Percentiles rank a stretch among this genome's conserved stretches.
phyloP scores from a whole-genome alignment of 1,139 yeast genomes.

The Wickerhamomyces sp. region DNA sequence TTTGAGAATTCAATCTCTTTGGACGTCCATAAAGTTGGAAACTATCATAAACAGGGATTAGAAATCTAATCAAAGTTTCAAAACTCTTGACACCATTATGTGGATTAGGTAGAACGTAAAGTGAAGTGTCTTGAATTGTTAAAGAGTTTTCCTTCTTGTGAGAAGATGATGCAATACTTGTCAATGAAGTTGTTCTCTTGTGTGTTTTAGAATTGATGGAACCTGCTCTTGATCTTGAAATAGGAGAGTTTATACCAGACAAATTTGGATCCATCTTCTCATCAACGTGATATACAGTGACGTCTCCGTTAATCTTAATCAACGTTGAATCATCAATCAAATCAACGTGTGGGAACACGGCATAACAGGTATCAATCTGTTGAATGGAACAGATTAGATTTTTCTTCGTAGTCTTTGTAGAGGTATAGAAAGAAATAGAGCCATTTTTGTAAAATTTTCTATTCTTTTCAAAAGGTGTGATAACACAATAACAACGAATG shows the following conservation, averaged over 20 bases:
- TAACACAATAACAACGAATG: slow-evolving; percentile 74
- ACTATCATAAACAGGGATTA: slow-evolving; percentile 71
- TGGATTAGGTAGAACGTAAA: slow-evolving; percentile 77
- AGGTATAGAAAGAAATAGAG: slow-evolving; percentile 17
- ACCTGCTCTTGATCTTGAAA: slow-evolving; percentile 5
- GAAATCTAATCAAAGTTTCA: slow-evolving; percentile 73
- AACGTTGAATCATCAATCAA: slow-evolving; percentile 71
- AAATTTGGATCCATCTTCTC: not conserved
- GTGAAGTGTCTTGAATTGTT: slow-evolving; percentile 34
- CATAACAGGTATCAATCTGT: slow-evolving; percentile 59
- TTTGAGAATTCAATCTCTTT: slow-evolving; percentile 68
- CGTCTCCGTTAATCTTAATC: slow-evolving; percentile 69
- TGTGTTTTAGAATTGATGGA: slow-evolving; percentile 4
- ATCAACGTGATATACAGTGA: slow-evolving; percentile 43
- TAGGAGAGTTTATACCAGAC: slow-evolving; percentile 1
- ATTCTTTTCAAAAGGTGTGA: slow-evolving; percentile 53
- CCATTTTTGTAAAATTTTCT: slow-evolving; percentile 36
- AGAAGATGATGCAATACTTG: slow-evolving; percentile 13
- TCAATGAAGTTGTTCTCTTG: slow-evolving; percentile 15
- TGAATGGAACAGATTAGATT: slow-evolving; percentile 65
- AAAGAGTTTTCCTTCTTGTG: slow-evolving; percentile 9
- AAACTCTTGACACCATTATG: slow-evolving; percentile 84
- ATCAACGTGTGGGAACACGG: slow-evolving; percentile 68
- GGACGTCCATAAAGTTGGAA: slow-evolving; percentile 85
- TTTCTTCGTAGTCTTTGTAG: slow-evolving; percentile 36